A percentile compares a stretch with the other conserved stretches of the same genome.
Conservation (phyloP, 345 rosid genomes). For the Raphanus sativus region DNA sequence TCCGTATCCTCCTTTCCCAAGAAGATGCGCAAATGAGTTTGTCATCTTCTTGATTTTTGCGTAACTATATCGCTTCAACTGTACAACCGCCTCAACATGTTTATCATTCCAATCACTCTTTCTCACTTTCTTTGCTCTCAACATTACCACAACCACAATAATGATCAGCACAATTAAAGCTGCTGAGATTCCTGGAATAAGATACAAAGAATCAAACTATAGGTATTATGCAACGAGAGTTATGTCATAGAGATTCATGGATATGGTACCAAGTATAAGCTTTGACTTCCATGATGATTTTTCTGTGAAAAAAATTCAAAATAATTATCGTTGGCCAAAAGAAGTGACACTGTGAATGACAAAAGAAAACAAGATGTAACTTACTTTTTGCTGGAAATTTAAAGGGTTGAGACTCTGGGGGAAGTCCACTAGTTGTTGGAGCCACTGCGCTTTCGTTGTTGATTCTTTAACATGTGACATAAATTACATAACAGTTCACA, state of each 20-base stretch:
- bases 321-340: neutral
- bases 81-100: neutral
- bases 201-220: neutral
- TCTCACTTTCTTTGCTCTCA: neutral
- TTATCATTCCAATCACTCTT: neutral
- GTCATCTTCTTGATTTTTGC: slow-evolving; percentile 35
- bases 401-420: neutral
- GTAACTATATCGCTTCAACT: slow-evolving; percentile 30
- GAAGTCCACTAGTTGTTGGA: neutral
- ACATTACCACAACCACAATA: neutral
- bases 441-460: neutral
- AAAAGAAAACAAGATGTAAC: neutral
- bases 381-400: neutral
- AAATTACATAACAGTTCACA: neutral
- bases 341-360: neutral
- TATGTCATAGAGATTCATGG: neutral
- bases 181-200: slow-evolving; percentile 1
- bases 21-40: slow-evolving; percentile 23
- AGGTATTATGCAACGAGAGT: neutral
- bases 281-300: neutral
- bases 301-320: neutral
- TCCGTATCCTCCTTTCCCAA: slow-evolving; percentile 40
- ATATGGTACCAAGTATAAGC: neutral
- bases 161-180: neutral
- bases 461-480: neutral